phyloP scores from a whole-genome alignment of 2,329 filamentous ascomycete genomes.

The Orbilia blumenaviensis region DNA sequence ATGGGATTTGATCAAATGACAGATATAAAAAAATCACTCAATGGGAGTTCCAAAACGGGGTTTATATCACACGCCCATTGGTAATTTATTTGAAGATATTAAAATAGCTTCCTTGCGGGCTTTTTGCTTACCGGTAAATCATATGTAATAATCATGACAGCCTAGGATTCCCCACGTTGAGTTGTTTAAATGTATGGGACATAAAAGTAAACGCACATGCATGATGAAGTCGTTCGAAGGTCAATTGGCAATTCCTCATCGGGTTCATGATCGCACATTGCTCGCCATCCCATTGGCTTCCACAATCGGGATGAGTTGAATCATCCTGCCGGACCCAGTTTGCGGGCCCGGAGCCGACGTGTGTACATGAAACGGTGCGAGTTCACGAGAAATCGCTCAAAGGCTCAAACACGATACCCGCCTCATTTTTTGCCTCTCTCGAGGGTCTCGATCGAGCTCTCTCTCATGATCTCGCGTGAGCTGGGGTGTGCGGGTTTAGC shows the following conservation, averaged over 20 bases:
- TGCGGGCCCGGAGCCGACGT: not conserved
- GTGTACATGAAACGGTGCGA: conserved; percentile 49
- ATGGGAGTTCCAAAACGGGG: conserved; percentile 28
- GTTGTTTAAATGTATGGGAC: conserved; percentile 32
- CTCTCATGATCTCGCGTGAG: conserved; percentile 15
- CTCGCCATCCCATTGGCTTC: conserved; percentile 3
- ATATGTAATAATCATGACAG: conserved; percentile 8
- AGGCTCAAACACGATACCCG: conserved; percentile 34
- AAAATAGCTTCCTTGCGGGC: conserved; percentile 1
- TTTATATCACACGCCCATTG: conserved; percentile 39
- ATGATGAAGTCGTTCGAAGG: conserved; percentile 3
- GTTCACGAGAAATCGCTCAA: conserved; percentile 48
- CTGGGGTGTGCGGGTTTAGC: not conserved
- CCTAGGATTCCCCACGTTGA: conserved; percentile 47
- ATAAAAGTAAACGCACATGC: conserved; percentile 11
- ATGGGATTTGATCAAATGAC: conserved; percentile 46
- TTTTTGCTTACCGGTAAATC: conserved; percentile 10
- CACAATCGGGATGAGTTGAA: conserved; percentile 14
- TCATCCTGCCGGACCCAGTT: conserved; percentile 4
- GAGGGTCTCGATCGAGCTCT: conserved; percentile 15
- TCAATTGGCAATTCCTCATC: not conserved
- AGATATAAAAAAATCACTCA: conserved; percentile 50
- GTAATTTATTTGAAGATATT: conserved; percentile 3
- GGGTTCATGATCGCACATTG: not conserved
- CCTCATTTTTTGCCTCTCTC: conserved; percentile 40